A percentile compares a stretch with the other conserved stretches of the same genome.
These are phyloP conservation scores for Dendryphion nanum DNA, from an alignment of 2,329 filamentous ascomycete genomes.

Conservation along the genomic window DNA sequence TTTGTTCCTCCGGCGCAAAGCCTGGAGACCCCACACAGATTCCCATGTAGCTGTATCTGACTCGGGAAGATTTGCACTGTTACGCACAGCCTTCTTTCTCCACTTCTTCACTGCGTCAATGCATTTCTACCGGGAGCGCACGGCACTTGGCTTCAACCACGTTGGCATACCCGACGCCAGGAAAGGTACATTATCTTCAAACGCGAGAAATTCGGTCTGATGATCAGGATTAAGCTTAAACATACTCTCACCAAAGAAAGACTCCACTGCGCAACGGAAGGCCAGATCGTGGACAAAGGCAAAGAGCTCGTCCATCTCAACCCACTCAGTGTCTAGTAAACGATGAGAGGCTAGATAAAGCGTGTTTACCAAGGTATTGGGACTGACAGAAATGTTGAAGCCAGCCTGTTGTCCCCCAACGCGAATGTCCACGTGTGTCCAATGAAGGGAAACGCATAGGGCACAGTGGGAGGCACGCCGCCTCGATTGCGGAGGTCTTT, in stretches of 20 bases:
- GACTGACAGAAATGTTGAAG: no score
- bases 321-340: no score
- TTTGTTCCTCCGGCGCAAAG: slow-evolving; percentile 7
- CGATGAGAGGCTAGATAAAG: no score
- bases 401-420: no score
- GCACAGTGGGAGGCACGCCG: no score
- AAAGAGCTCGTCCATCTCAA: slow-evolving; percentile 11
- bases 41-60: slow-evolving; percentile 9
- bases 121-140: slow-evolving; percentile 4
- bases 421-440: no score
- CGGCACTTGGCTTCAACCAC: slow-evolving; percentile 6
- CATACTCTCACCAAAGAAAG: slow-evolving; percentile 10
- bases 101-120: slow-evolving; percentile 10
- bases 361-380: no score
- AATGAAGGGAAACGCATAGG: no score
- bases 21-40: slow-evolving; percentile 6
- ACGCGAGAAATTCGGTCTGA: slow-evolving; percentile 9
- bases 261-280: slow-evolving; percentile 6
- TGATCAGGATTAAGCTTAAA: slow-evolving; percentile 10
- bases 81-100: slow-evolving; percentile 6
- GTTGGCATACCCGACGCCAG: slow-evolving; percentile 7
- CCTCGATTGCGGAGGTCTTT: no score
- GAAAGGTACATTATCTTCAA: slow-evolving; percentile 9
- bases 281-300: slow-evolving; percentile 8
- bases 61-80: slow-evolving; percentile 3